A percentile compares a stretch with the other conserved stretches of the same genome.
Conservation (phyloP, 2,329 filamentous ascomycete species). For the Cordyceps cicadae region DNA sequence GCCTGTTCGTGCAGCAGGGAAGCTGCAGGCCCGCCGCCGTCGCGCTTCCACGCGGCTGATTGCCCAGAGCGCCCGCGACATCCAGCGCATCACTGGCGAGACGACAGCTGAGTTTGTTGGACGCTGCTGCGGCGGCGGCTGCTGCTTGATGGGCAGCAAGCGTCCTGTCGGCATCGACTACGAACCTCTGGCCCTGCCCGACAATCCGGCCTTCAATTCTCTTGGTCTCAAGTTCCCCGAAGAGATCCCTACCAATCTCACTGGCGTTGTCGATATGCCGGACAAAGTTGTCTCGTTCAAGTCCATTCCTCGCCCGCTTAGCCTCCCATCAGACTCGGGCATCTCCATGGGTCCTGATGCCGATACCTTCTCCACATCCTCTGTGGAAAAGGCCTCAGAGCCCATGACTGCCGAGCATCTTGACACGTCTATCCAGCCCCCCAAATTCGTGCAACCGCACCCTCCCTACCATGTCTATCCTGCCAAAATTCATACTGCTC, state of each 20-base stretch:
- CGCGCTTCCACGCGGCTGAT: slow-evolving; percentile 64
- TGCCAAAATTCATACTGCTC: slow-evolving; percentile 74
- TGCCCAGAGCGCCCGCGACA: slow-evolving; percentile 53
- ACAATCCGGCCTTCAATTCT: slow-evolving; percentile 78
- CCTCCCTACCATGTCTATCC: slow-evolving; percentile 87
- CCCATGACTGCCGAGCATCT: slow-evolving; percentile 29
- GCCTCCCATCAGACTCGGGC: slow-evolving; percentile 34
- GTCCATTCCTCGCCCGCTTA: slow-evolving; percentile 36
- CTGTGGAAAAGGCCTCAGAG: slow-evolving; percentile 19
- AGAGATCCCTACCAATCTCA: slow-evolving; percentile 64
- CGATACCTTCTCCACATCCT: slow-evolving; percentile 24
- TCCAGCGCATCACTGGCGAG: slow-evolving; percentile 57
- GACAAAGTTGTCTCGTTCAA: slow-evolving; percentile 66
- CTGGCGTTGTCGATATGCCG: slow-evolving; percentile 62
- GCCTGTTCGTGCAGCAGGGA: slow-evolving; percentile 31
- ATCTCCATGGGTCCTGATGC: slow-evolving; percentile 34
- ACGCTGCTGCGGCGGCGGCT: slow-evolving; percentile 57
- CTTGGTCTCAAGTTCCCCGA: slow-evolving; percentile 64
- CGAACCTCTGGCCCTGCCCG: slow-evolving; percentile 51
- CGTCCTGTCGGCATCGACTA: slow-evolving; percentile 40
- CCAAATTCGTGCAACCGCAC: slow-evolving; percentile 86
- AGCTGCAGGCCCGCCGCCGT: slow-evolving; percentile 41
- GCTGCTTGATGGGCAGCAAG: slow-evolving; percentile 46
- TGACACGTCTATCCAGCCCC: slow-evolving; percentile 62
- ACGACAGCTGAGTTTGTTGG: slow-evolving; percentile 53